These are phyloP conservation scores for Suillus placidus DNA, from an alignment of 768 basidiomycete species.

Conservation along the genomic window DNA sequence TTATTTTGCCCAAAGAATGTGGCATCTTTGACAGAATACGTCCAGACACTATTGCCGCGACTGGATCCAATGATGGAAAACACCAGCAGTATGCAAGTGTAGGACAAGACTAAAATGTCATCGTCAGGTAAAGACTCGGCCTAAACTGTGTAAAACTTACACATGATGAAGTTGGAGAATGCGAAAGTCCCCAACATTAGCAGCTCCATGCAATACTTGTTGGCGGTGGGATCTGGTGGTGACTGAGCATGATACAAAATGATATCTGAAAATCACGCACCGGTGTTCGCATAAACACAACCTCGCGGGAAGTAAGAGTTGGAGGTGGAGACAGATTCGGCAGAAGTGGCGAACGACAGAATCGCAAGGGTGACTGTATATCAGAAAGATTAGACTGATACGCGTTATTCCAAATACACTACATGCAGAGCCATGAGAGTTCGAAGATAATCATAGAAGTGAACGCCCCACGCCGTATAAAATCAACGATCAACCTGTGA, in stretches of 20 bases:
- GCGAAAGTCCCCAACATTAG: conserved; percentile 38
- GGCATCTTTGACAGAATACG: too few relatives aligned
- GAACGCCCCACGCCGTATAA: conserved; percentile 37
- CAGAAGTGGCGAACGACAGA: conserved; percentile 43
- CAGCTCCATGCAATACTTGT: conserved; percentile 30
- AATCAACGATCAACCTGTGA: conserved; percentile 39
- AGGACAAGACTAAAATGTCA: conserved; percentile 34
- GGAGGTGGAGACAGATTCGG: conserved; percentile 22
- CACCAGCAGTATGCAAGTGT: conserved; percentile 28
- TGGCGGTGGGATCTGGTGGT: conserved; percentile 15
- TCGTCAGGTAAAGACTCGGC: not conserved
- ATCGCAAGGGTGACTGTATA: conserved; percentile 36
- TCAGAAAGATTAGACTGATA: not conserved
- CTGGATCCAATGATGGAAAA: conserved; percentile 29
- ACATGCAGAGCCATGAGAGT: conserved; percentile 40
- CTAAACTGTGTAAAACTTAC: conserved; percentile 23
- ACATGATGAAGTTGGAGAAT: conserved; percentile 38
- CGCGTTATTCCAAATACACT: not conserved
- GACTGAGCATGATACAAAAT: conserved; percentile 4
- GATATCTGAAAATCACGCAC: not conserved
- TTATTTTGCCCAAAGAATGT: too few relatives aligned
- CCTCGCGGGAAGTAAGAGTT: conserved; percentile 14
- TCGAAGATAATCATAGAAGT: conserved; percentile 44
- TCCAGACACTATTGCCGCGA: conserved; percentile 37
- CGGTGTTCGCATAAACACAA: conserved; percentile 13